phyloP scores from a whole-genome alignment of 1,139 yeast genomes.

The Candida anutae region DNA sequence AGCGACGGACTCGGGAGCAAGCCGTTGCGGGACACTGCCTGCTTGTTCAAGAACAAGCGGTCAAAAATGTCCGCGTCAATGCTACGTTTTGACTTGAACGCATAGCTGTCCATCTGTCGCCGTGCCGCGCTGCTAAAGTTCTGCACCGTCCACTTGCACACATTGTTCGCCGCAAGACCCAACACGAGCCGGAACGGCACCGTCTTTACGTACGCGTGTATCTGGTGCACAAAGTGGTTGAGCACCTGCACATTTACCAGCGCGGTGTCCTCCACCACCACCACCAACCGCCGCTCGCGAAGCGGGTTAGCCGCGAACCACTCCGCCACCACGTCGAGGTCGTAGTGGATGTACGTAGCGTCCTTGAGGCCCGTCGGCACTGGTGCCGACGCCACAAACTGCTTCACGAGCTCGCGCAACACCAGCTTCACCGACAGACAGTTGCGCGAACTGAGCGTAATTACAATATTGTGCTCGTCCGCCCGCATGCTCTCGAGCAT shows the following conservation, averaged over 20 bases:
- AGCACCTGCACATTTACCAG: slow-evolving; percentile 30
- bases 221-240: slow-evolving; percentile 39
- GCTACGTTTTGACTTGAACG: slow-evolving; percentile 33
- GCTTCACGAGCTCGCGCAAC: slow-evolving; percentile 30
- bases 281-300: slow-evolving; percentile 7
- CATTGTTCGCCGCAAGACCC: slow-evolving; percentile 46
- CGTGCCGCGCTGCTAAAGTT: slow-evolving; percentile 27
- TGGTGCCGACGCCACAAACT: slow-evolving; percentile 11
- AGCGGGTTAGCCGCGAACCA: slow-evolving; percentile 9
- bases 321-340: slow-evolving; percentile 6
- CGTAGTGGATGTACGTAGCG: slow-evolving; percentile 8
- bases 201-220: slow-evolving; percentile 29
- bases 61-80: slow-evolving; percentile 31
- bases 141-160: slow-evolving; percentile 29
- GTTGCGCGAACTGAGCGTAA: slow-evolving; percentile 33
- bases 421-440: slow-evolving; percentile 35
- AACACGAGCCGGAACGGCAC: slow-evolving; percentile 41
- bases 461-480: slow-evolving; percentile 15
- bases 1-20: slow-evolving; percentile 17
- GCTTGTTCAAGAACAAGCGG: slow-evolving; percentile 19
- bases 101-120: slow-evolving; percentile 28
- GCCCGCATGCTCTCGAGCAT: slow-evolving; percentile 11
- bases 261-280: slow-evolving; percentile 7
- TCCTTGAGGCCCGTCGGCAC: slow-evolving; percentile 5
- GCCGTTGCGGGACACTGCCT: too few relatives aligned